Base-by-base conservation (phyloP, 768 basidiomycete species). In the Strobilomyces echinocephalus region DNA sequence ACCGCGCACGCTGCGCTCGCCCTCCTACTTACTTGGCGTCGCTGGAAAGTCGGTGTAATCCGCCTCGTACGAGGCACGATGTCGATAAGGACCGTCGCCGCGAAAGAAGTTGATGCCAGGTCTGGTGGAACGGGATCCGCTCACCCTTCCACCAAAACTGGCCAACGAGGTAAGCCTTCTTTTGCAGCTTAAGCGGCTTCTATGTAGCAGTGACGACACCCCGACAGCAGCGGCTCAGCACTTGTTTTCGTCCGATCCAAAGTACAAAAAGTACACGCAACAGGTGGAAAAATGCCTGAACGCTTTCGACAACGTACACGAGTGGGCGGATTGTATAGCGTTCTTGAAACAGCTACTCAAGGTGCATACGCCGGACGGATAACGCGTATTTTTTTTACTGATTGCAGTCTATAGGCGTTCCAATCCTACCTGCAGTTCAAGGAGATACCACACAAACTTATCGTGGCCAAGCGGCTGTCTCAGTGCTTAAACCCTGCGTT, bases 281-380 rank as follows among this genome's bases (percentile, higher is more conserved):
- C 89, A 92, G 62, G 91, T 99, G 45, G 97, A 99, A 68, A 88
- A 87, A 72, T 92, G 90, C 61, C 77, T 99, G 44, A 87, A 85
- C 56, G 86, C 92, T 2, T 98, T 99, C 64, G 94, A 97, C 65
- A 91, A 84, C 64, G 92, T 97, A 54, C 91, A 95, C 53, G 97
- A 99, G 74, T 99, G 97, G 97, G 95, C 97, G 55, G 97, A 99
- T 74, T 98, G 94, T 69, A 98, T 97, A 66, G 87, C 95, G 38
- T 99, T 98, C 73, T 71, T 99, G 69, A 95, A 95, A 67, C 88
- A 94, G 60, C 72, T 97, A 55, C 80, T 95, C 55, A 97, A 97
- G 79, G 93, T 91, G 62, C 41, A 69, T 59, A 39, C 21, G 30
- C 24, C 31, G 31, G 46, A 34, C 33, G 4, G 31, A 39, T 41